Base-by-base conservation (phyloP, 1,139 yeast species). In the Yamadazyma taylorii region DNA sequence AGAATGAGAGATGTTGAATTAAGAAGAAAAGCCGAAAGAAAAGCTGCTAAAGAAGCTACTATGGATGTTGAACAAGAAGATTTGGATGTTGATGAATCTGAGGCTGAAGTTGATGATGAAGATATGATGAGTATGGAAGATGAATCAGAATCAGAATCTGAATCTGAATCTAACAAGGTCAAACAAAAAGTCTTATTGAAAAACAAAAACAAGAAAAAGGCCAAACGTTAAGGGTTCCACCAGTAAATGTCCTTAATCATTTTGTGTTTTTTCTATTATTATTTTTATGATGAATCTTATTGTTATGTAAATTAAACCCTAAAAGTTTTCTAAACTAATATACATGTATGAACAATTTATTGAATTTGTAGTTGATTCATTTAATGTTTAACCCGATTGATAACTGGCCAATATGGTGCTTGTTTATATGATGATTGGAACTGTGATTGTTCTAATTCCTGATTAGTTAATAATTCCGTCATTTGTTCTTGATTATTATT, bases 1-100 rank as follows among this genome's bases (percentile, higher is more conserved):
- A 84, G 81, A 67, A 79, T 88, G 78, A 83, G 97, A 74, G 97
- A 87, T 32, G 96, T 90, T 43, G 97, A 90, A 70, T 69, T 88
- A 52, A 82, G 88, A 60, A 80, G 88, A 63, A 79, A 77, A 67
- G 81, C 83, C 41, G 95, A 86, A 58, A 84, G 74, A 70, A 68
- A 66, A 50, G 82, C 80, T 37, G 81, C 79, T 45, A 80, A 68
- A 62, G 83, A 70, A 37, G 76, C 68, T 41, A 71, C 66, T 39
- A 75, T 63, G 56, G 75, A 65, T 12, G 75, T 61, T 35, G 79
- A 60, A 27, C 73, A 60, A 33, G 55, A 48, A 23, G 69, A 60
- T 41, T 70, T 60, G 21, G 70, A 64, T 38, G 80, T 68, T 35
- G 69, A 57, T 33, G 73, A 66, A 39, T 73, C 65, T 43, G 63